These are phyloP conservation scores for Aspergillus terreus DNA, from an alignment of 2,329 filamentous ascomycete species.

Conservation along the genomic window DNA sequence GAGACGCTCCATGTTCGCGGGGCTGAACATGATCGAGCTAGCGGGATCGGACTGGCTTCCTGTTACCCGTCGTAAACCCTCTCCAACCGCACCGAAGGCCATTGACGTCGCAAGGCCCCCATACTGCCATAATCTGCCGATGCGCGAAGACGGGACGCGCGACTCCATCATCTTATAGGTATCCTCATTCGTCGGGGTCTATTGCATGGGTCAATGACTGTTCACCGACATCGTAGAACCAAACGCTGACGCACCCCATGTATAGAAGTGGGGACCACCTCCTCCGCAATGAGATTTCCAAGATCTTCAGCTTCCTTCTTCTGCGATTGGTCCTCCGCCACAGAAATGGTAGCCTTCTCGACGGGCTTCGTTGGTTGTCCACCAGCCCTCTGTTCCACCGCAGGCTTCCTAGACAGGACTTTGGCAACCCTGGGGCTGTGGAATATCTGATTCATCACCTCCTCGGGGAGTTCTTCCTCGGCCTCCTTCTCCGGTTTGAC, in stretches of 20 bases:
- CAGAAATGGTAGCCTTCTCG: neutral
- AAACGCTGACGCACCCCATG: slow-evolving; percentile 10
- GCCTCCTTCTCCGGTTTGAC: slow-evolving; percentile 14
- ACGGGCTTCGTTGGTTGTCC: neutral
- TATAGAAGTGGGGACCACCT: slow-evolving; percentile 5
- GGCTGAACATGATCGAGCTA: slow-evolving; percentile 82
- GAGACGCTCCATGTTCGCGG: slow-evolving; percentile 86
- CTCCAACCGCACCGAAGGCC: slow-evolving; percentile 86
- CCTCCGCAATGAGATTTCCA: slow-evolving; percentile 16
- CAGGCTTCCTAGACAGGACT: slow-evolving; percentile 48
- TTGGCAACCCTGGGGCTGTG: slow-evolving; percentile 57
- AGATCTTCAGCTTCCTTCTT: slow-evolving; percentile 39
- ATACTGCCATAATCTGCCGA: slow-evolving; percentile 93
- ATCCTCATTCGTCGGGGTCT: slow-evolving; percentile 25
- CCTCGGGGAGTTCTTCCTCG: slow-evolving; percentile 47
- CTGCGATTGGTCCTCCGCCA: slow-evolving; percentile 12
- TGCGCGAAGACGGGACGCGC: slow-evolving; percentile 78
- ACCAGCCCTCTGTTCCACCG: slow-evolving; percentile 8
- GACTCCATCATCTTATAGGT: slow-evolving; percentile 79
- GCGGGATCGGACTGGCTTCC: slow-evolving; percentile 56
- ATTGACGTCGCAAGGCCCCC: slow-evolving; percentile 89
- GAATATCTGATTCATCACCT: slow-evolving; percentile 60
- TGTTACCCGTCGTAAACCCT: slow-evolving; percentile 75
- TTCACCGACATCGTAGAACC: neutral
- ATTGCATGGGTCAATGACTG: slow-evolving; percentile 12